A percentile compares a stretch with the other conserved stretches of the same genome.
phyloP scores from a whole-genome alignment of 1,284 basidiomycete species.

The Fistulina hepatica region DNA sequence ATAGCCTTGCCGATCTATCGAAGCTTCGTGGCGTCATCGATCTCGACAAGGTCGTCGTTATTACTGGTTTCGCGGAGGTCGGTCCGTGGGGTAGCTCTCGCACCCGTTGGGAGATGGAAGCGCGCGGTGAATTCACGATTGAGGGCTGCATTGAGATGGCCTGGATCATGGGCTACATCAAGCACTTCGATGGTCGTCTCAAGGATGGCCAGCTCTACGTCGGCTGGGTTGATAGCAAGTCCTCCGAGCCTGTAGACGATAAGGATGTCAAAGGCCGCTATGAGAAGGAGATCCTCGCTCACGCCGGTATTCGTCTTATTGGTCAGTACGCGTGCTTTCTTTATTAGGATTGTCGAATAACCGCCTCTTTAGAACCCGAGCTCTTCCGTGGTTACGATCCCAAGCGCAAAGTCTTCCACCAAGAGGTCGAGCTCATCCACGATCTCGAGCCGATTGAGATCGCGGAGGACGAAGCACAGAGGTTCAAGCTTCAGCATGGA shows the following conservation, averaged over 20 bases:
- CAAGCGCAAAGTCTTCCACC: conserved; percentile 92
- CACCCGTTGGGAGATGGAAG: conserved; percentile 99
- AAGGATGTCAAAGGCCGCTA: conserved; percentile 92
- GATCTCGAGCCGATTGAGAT: conserved; percentile 96
- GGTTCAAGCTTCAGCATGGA: conserved; percentile 95
- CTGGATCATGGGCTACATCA: conserved; percentile 98
- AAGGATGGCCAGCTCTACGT: conserved; percentile 90
- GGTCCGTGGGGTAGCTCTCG: conserved; percentile 98
- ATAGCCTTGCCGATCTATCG: conserved; percentile 60
- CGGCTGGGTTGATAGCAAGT: conserved; percentile 95
- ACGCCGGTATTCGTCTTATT: conserved; percentile 93
- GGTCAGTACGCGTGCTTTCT: conserved; percentile 39
- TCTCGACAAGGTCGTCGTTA: conserved; percentile 90
- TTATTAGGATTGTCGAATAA: conserved; percentile 9
- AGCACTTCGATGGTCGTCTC: conserved; percentile 94
- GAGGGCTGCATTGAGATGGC: conserved; percentile 99
- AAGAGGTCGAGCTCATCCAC: conserved; percentile 94
- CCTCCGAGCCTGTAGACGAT: conserved; percentile 95
- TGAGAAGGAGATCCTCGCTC: conserved; percentile 87
- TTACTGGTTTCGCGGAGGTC: conserved; percentile 95
- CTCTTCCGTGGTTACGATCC: conserved; percentile 97
- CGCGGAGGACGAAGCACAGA: conserved; percentile 80
- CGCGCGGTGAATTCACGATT: conserved; percentile 86
- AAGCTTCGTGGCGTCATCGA: conserved; percentile 83
- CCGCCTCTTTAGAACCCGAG: conserved; percentile 67